Evolutionary conservation across 2,329 filamentous ascomycete genomes (phyloP).

Genomic region (Botrytis sinoallii): DNA sequence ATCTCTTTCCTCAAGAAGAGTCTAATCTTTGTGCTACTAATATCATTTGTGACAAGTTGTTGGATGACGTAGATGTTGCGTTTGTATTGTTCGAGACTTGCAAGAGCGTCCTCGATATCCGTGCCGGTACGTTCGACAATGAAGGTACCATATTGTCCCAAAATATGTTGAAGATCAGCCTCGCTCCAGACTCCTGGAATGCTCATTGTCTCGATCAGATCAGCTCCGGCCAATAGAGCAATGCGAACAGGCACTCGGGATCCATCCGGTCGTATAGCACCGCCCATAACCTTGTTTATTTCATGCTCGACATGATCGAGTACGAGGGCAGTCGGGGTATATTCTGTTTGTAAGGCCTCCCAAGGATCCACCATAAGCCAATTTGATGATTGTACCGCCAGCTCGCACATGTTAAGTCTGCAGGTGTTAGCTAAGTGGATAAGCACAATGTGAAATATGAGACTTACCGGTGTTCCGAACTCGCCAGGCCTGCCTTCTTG

Average conservation of each 20-base stretch:
- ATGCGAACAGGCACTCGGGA: constrained; percentile 64
- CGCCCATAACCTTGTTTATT: constrained; percentile 75
- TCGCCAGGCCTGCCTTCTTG: constrained; percentile 76
- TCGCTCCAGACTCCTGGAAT: constrained; percentile 67
- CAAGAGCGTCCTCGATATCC: constrained; percentile 82
- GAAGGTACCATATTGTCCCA: constrained; percentile 78
- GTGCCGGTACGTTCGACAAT: constrained; percentile 86
- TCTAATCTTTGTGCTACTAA: constrained; percentile 79
- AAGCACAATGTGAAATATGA: no score
- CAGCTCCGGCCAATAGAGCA: constrained; percentile 76
- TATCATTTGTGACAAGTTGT: constrained; percentile 82
- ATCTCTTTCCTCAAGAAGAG: constrained; percentile 75
- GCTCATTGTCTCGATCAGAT: constrained; percentile 71
- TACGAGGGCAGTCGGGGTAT: constrained; percentile 84
- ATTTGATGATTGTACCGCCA: constrained; percentile 72
- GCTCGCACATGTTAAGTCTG: constrained; percentile 78
- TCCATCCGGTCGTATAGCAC: constrained; percentile 67
- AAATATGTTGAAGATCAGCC: constrained; percentile 82
- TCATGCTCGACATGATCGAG: constrained; percentile 89
- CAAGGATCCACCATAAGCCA: constrained; percentile 87
- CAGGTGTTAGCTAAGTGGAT: constrained; percentile 10
- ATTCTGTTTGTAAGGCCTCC: constrained; percentile 82
- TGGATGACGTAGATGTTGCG: constrained; percentile 73
- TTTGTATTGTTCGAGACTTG: constrained; percentile 76
- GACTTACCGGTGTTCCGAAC: constrained; percentile 61